Evolutionary conservation across 805 yeast genomes (phyloP), one percentile per base, ranked within the genome.

Genomic region (Candida dajiaensis): DNA sequence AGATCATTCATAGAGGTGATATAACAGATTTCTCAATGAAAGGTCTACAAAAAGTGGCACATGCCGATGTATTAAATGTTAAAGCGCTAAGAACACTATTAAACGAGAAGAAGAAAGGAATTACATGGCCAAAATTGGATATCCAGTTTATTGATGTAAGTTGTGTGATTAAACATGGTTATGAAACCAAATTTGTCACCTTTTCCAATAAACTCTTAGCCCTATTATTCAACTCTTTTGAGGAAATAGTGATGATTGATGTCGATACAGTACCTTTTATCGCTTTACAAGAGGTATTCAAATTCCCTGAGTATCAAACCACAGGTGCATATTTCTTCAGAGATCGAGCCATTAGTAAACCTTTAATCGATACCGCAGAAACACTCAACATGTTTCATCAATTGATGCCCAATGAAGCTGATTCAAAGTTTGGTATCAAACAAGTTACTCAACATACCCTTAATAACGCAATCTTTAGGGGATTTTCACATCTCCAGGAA

Each of bases 171-270:
- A 6, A 23, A 43, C n/a, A 12, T 1, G 33, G 29, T 10, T 16
- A 35, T 19, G 8, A 39, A 40, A 26, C 3, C 6, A 15, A 31
- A n/a, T 70, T 67, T 66, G 35, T 69, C 65, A 59, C 59, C 55
- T 67, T 57, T 46, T 52, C 59, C 16, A 65, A 64, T 41, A 81
- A 80, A 58, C 71, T 81, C 59, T 53, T 78, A 29, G 81, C 84
- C 1, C 64, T 73, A n/a, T 50, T 78, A 22, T 80, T 81, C 59
- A 79, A 71, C 40, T 69, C 78, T 11, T 78, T 78, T 53, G 68
- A 70, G 35, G 80, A 76, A 52, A 62, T 70, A 35, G 61, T 80
- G 10, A 62, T 78, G 19, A 49, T 79, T 23, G 85, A 80, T 57
- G 80, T 80, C 2, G 84, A 80, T 55, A 64, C 73, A 1, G 76